A percentile compares a stretch with the other conserved stretches of the same genome.
These are phyloP conservation scores for Arabidopsis lyrata DNA, from an alignment of 441 rosid genomes.

Conservation along the genomic window DNA sequence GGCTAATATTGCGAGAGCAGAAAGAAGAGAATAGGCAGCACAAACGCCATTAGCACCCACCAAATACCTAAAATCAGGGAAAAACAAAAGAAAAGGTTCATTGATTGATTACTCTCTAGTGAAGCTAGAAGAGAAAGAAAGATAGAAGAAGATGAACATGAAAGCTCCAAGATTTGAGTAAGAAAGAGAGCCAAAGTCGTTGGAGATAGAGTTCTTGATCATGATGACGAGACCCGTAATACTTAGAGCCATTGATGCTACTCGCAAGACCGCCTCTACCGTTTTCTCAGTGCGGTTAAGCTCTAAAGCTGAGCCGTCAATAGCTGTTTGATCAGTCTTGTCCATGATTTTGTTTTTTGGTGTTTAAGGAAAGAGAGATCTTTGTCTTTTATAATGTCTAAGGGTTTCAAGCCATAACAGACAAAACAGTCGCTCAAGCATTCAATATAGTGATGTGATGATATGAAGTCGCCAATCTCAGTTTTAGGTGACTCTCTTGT, in stretches of 20 bases:
- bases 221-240: conserved; percentile 67
- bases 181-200: conserved; percentile 74
- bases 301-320: conserved; percentile 23
- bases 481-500: conserved; percentile 30
- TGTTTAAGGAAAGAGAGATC: conserved; percentile 7
- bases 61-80: conserved; percentile 58
- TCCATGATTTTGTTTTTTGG: conserved; percentile 9
- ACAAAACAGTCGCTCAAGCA: conserved; percentile 26
- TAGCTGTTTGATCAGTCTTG: conserved; percentile 18
- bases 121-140: background rate
- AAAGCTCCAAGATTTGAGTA: conserved; percentile 85
- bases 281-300: conserved; percentile 30
- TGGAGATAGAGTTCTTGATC: conserved; percentile 68
- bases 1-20: conserved; percentile 57
- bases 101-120: conserved; percentile 4
- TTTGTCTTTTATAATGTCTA: conserved; percentile 23
- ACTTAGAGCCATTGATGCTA: conserved; percentile 68
- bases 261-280: conserved; percentile 53
- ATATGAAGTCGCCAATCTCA: conserved; percentile 1
- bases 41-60: conserved; percentile 87
- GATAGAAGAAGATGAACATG: conserved; percentile 50
- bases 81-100: conserved; percentile 7
- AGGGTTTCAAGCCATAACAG: conserved; percentile 4
- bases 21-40: conserved; percentile 79
- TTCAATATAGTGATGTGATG: conserved; percentile 33